Percentiles rank a stretch among this genome's conserved stretches.
These are phyloP conservation scores for Pyricularia grisea DNA, from an alignment of 2,329 filamentous ascomycete species.

Conservation along the genomic window DNA sequence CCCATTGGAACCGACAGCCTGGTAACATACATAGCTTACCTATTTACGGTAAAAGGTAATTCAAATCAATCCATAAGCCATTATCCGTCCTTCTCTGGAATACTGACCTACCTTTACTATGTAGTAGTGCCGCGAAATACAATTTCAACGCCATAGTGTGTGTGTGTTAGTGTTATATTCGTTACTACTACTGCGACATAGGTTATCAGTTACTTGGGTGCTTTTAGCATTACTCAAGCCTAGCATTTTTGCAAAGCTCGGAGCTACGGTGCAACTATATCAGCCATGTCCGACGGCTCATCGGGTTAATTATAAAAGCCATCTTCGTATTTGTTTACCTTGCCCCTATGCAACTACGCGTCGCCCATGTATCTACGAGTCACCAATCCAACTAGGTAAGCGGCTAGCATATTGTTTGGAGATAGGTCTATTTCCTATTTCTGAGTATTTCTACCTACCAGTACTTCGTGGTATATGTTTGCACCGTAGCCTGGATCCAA, in stretches of 20 bases:
- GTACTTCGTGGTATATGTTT: too few relatives aligned
- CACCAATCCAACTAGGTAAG: background rate
- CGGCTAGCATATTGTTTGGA: background rate
- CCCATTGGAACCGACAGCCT: background rate
- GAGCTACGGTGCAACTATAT: background rate
- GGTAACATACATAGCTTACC: background rate
- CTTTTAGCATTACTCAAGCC: background rate
- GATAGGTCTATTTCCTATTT: too few relatives aligned
- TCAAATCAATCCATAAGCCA: background rate
- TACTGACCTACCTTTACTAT: background rate
- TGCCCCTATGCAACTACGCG: background rate
- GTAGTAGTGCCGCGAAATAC: background rate
- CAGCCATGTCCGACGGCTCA: background rate
- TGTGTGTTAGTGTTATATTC: background rate
- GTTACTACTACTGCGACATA: background rate
- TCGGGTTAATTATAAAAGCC: background rate
- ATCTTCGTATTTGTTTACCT: background rate
- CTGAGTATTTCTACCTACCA: too few relatives aligned
- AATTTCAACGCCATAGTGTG: background rate
- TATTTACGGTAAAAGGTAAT: background rate
- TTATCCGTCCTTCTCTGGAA: background rate
- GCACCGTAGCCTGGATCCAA: too few relatives aligned
- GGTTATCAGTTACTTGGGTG: background rate
- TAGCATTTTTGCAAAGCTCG: background rate
- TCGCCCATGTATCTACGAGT: background rate